These are phyloP conservation scores for Ottelia alismoides DNA, from an alignment of 106 monocot species.

Conservation along the genomic window DNA sequence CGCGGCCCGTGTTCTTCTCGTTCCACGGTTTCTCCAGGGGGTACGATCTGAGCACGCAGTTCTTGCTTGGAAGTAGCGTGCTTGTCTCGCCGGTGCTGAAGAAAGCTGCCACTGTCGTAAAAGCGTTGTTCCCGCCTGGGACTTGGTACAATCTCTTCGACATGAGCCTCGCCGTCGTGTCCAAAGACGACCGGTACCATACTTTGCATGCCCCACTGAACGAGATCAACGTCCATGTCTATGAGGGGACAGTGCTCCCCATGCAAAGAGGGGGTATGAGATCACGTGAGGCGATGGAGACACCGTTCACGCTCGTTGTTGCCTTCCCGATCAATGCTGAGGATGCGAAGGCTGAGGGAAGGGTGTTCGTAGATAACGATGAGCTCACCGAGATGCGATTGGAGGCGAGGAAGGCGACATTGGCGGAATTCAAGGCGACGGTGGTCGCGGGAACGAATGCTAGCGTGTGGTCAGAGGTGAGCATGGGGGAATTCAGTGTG, in stretches of 20 bases:
- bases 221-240: slow-evolving; percentile 91
- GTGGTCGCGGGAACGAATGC: slow-evolving; percentile 23
- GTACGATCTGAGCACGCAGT: slow-evolving; percentile 83
- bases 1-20: slow-evolving; percentile 84
- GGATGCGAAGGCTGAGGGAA: slow-evolving; percentile 45
- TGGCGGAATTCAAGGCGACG: slow-evolving; percentile 46
- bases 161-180: slow-evolving; percentile 44
- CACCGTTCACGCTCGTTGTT: slow-evolving; percentile 79
- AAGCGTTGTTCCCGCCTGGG: slow-evolving; percentile 74
- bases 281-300: slow-evolving; percentile 51
- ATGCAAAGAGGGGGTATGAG: slow-evolving; percentile 82
- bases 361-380: slow-evolving; percentile 75
- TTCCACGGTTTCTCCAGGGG: slow-evolving; percentile 56
- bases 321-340: slow-evolving; percentile 41
- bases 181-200: slow-evolving; percentile 35
- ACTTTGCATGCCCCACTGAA: slow-evolving; percentile 65
- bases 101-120: slow-evolving; percentile 43
- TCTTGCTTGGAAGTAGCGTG: slow-evolving; percentile 55
- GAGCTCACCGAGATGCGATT: slow-evolving; percentile 82
- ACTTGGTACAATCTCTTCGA: slow-evolving; percentile 94
- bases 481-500: slow-evolving; percentile 41
- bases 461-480: slow-evolving; percentile 67
- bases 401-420: slow-evolving; percentile 50
- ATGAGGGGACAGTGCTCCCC: slow-evolving; percentile 71
- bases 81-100: slow-evolving; percentile 87